Conservation (phyloP, 2,329 filamentous ascomycete genomes). For the Ilyonectria mors-panacis region DNA sequence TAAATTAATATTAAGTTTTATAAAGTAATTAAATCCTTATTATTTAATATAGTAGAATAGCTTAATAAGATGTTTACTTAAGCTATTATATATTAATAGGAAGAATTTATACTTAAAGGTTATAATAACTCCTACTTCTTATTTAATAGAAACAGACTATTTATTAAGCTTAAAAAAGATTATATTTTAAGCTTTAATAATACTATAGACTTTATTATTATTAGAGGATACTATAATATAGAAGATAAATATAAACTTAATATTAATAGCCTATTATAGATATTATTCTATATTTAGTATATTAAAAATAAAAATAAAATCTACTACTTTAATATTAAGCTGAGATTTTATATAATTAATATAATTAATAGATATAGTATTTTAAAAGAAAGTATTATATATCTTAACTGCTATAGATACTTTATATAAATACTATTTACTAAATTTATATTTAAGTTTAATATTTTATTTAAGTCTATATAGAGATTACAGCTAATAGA, state of each 20-base stretch:
- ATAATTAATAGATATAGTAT: conserved; percentile 64
- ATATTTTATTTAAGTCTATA: conserved; percentile 7
- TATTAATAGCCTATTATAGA: conserved; percentile 72
- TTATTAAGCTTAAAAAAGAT: too few species aligned
- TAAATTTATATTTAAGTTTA: conserved; percentile 32
- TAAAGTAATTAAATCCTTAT: conserved; percentile 15
- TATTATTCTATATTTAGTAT: conserved; percentile 78
- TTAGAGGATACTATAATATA: conserved; percentile 79
- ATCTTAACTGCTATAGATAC: conserved; percentile 62
- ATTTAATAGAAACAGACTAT: too few species aligned
- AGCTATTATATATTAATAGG: conserved; percentile 47
- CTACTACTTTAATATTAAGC: conserved; percentile 60
- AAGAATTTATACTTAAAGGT: too few species aligned
- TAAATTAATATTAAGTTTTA: background rate
- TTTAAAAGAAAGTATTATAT: conserved; percentile 55
- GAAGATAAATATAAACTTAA: conserved; percentile 67
- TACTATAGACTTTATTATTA: conserved; percentile 80
- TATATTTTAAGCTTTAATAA: conserved; percentile 71
- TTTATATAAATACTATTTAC: conserved; percentile 54
- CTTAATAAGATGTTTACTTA: conserved; percentile 1
- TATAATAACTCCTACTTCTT: too few species aligned
- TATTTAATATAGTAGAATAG: conserved; percentile 9
- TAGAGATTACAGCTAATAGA: conserved; percentile 47
- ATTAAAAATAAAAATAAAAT: conserved; percentile 74
- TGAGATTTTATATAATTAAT: conserved; percentile 47